These are phyloP conservation scores for Erythrophleum ivorense DNA, from an alignment of 331 rosid genomes.

Conservation along the genomic window DNA sequence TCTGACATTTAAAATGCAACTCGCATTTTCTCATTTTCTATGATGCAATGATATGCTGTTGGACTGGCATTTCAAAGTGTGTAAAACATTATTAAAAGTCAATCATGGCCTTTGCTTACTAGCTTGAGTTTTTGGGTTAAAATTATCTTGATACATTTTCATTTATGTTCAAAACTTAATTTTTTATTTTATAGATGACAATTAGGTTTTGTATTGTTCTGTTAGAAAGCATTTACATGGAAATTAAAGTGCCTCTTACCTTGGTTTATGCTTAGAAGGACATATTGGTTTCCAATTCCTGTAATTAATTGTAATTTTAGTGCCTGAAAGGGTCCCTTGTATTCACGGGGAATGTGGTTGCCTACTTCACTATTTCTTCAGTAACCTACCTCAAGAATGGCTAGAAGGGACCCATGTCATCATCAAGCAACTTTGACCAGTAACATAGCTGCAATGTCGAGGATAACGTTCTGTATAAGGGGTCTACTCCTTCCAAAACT, in stretches of 20 bases:
- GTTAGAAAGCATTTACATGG: constrained; percentile 22
- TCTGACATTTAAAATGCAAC: constrained; percentile 9
- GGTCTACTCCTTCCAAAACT: constrained; percentile 95
- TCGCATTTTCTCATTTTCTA: constrained; percentile 19
- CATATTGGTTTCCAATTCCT: neutral
- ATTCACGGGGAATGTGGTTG: constrained; percentile 79
- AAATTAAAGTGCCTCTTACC: constrained; percentile 21
- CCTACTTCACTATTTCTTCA: constrained; percentile 91
- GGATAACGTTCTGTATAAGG: constrained; percentile 91
- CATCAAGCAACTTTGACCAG: constrained; percentile 83
- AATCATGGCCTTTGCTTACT: neutral
- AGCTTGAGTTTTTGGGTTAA: neutral
- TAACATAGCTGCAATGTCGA: constrained; percentile 87
- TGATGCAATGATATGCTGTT: neutral
- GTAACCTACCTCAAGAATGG: constrained; percentile 97
- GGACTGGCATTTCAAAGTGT: neutral
- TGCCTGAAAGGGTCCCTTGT: constrained; percentile 33
- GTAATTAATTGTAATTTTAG: constrained; percentile 24
- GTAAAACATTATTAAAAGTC: neutral
- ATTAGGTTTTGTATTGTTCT: constrained; percentile 16
- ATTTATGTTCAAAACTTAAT: neutral
- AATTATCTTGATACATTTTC: neutral
- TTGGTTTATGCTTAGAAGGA: constrained; percentile 32
- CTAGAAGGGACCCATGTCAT: constrained; percentile 77
- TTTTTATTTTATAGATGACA: constrained; percentile 16